Percentiles rank a stretch among this genome's conserved stretches.
Conservation (phyloP, 805 yeast species). For the Cyberlindnera petersonii region DNA sequence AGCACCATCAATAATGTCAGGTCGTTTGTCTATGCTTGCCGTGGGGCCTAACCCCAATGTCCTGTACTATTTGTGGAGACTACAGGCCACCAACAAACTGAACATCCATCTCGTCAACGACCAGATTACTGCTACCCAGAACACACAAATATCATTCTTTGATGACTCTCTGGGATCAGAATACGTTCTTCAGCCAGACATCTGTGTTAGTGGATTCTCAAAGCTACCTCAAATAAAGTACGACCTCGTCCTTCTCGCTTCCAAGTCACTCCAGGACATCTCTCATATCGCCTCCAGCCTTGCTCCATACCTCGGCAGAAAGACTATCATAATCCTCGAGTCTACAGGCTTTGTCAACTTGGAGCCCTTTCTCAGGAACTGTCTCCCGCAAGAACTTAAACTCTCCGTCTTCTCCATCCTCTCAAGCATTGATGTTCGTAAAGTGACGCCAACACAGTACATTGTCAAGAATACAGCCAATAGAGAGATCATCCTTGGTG, state of each 20-base stretch:
- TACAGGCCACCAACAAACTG: conserved; percentile 42
- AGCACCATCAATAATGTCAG: conserved; percentile 17
- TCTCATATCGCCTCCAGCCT: conserved; percentile 39
- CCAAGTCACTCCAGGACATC: conserved; percentile 49
- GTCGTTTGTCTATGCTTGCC: conserved; percentile 28
- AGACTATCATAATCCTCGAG: conserved; percentile 58
- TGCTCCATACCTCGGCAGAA: conserved; percentile 35
- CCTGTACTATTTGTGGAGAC: conserved; percentile 56
- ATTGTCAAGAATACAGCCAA: conserved; percentile 4
- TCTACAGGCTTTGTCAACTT: conserved; percentile 68
- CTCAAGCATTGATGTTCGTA: conserved; percentile 22
- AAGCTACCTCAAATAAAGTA: conserved; percentile 21
- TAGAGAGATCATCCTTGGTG: conserved; percentile 30
- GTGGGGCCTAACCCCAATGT: conserved; percentile 58
- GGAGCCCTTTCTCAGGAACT: conserved; percentile 68
- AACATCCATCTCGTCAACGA: conserved; percentile 40
- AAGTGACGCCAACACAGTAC: conserved; percentile 22
- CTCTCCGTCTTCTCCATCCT: conserved; percentile 24
- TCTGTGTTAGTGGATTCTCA: conserved; percentile 1
- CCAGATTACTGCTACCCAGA: conserved; percentile 6
- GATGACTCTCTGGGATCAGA: conserved; percentile 4
- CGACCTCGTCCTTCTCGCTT: conserved; percentile 45
- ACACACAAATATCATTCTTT: conserved; percentile 3
- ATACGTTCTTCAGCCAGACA: conserved; percentile 4
- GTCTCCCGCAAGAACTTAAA: conserved; percentile 37